These are phyloP conservation scores for Begonia masoniana DNA, from an alignment of 306 rosid species.

Conservation along the genomic window DNA sequence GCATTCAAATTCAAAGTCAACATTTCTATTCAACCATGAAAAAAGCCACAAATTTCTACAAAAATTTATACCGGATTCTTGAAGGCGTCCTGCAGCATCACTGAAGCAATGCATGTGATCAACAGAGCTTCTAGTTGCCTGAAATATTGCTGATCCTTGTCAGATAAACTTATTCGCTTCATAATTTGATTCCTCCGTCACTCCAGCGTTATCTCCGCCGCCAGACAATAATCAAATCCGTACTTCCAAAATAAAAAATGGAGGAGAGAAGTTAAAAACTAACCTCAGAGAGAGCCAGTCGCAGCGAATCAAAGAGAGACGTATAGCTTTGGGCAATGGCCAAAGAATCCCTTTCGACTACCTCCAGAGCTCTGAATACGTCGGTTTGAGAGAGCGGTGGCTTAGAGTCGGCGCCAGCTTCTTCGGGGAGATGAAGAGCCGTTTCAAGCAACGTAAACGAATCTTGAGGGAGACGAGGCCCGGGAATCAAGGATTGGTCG, in stretches of 20 bases:
- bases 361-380: slow-evolving; percentile 48
- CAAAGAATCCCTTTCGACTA: slow-evolving; percentile 66
- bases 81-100: slow-evolving; percentile 85
- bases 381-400: slow-evolving; percentile 24
- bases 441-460: not conserved
- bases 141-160: slow-evolving; percentile 7
- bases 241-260: not conserved
- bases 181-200: not conserved
- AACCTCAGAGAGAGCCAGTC: slow-evolving; percentile 60
- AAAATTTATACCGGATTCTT: slow-evolving; percentile 56
- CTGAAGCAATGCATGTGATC: slow-evolving; percentile 69
- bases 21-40: not conserved
- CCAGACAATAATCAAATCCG: not conserved
- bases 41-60: not conserved
- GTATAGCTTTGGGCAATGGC: slow-evolving; percentile 66
- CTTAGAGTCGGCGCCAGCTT: slow-evolving; percentile 13
- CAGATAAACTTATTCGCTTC: not conserved
- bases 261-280: not conserved
- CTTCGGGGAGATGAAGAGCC: not conserved
- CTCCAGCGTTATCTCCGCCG: slow-evolving; percentile 6
- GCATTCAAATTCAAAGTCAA: no score
- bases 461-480: slow-evolving; percentile 3
- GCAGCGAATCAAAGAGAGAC: slow-evolving; percentile 73
- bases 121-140: slow-evolving; percentile 59
- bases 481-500: slow-evolving; percentile 24